Conservation (phyloP, 345 rosid genomes). For the Sonneratia alba region DNA sequence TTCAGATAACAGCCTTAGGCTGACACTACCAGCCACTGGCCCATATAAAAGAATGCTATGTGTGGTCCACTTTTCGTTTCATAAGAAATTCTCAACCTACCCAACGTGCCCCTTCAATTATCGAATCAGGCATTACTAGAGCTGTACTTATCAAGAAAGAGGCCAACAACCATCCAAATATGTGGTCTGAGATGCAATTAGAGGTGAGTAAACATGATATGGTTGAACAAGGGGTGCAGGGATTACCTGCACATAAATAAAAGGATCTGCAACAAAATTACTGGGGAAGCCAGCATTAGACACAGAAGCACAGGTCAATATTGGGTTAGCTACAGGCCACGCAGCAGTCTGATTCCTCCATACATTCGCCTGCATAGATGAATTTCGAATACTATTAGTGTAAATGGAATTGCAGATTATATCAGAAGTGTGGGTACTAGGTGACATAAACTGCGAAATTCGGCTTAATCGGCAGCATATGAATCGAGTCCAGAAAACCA, state of each 20-base stretch:
- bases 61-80: not conserved
- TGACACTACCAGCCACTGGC: not conserved
- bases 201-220: not conserved
- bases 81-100: not conserved
- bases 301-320: conserved; percentile 75
- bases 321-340: conserved; percentile 98
- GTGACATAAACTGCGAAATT: not conserved
- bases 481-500: not conserved
- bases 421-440: too few relatives aligned
- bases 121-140: not conserved
- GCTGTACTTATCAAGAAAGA: too few relatives aligned
- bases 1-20: not conserved
- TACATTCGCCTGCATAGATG: conserved; percentile 42
- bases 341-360: conserved; percentile 73
- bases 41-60: not conserved
- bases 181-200: not conserved
- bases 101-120: not conserved
- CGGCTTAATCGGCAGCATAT: not conserved
- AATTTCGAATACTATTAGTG: conserved; percentile 5
- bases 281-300: conserved; percentile 74
- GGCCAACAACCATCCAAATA: not conserved
- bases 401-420: not conserved
- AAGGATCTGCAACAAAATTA: conserved; percentile 93
- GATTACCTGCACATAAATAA: conserved; percentile 68
- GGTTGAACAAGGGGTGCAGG: not conserved